Conservation (phyloP, 768 basidiomycete species). For the Podaxis carcinomalis region DNA sequence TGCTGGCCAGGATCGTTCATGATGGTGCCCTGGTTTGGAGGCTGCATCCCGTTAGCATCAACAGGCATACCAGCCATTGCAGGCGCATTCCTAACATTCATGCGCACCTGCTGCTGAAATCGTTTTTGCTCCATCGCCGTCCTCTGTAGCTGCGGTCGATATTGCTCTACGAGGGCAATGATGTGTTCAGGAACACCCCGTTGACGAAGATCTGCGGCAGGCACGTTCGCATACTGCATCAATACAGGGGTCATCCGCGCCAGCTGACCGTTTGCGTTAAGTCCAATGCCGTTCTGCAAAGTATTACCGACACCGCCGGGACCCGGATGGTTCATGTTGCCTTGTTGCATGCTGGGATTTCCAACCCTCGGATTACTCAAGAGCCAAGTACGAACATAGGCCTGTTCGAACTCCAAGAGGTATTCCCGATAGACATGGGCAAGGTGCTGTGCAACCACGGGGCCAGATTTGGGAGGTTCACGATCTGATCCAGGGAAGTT, state of each 20-base stretch:
- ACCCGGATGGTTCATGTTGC: not conserved
- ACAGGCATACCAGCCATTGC: conserved; percentile 9
- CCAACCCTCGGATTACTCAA: conserved; percentile 13
- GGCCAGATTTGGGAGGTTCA: conserved; percentile 61
- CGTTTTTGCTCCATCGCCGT: conserved; percentile 30
- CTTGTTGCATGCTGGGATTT: not conserved
- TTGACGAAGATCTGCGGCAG: conserved; percentile 48
- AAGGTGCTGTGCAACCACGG: conserved; percentile 56
- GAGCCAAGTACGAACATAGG: conserved; percentile 42
- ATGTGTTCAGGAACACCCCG: conserved; percentile 44
- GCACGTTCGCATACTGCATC: conserved; percentile 40
- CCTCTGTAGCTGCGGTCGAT: conserved; percentile 46
- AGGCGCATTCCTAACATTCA: conserved; percentile 13
- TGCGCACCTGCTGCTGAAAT: conserved; percentile 29
- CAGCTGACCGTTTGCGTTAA: not conserved
- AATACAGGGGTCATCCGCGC: not conserved
- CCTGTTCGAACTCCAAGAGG: conserved; percentile 51
- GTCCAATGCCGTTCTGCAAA: not conserved
- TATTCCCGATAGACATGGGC: conserved; percentile 58
- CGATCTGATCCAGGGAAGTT: conserved; percentile 57
- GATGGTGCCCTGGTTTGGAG: conserved; percentile 5
- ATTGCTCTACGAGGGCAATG: conserved; percentile 52
- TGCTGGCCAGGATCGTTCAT: conserved; percentile 10
- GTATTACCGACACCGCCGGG: not conserved
- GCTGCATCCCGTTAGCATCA: conserved; percentile 12